Percentiles rank a stretch among this genome's conserved stretches.
phyloP scores from a whole-genome alignment of 208 protist genomes.

The Balamuthia mandrillaris region DNA sequence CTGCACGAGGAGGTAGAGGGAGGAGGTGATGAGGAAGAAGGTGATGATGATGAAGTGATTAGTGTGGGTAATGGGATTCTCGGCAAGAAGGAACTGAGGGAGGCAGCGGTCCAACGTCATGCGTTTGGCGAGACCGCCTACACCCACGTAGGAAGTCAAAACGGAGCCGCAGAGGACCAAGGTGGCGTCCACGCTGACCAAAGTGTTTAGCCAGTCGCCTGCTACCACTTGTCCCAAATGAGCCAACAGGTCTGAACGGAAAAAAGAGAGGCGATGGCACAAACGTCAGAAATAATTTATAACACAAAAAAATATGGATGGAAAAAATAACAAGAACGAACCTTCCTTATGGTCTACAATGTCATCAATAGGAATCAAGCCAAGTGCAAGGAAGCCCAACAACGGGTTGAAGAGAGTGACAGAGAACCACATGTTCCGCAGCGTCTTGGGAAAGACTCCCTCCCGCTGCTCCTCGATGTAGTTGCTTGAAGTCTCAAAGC shows the following conservation, averaged over 20 bases:
- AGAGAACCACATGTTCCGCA: constrained; percentile 78
- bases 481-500: constrained; percentile 83
- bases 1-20: constrained; percentile 60
- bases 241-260: constrained; percentile 45
- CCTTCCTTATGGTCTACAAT: not conserved
- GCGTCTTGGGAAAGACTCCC: constrained; percentile 74
- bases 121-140: constrained; percentile 68
- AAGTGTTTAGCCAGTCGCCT: constrained; percentile 42
- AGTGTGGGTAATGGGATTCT: constrained; percentile 53
- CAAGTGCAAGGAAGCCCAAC: constrained; percentile 56
- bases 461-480: constrained; percentile 80
- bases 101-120: constrained; percentile 75
- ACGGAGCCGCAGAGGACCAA: constrained; percentile 76
- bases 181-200: constrained; percentile 68
- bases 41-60: constrained; percentile 61
- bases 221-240: not conserved
- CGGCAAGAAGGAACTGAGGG: constrained; percentile 54
- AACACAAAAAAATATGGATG: not conserved
- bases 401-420: constrained; percentile 74
- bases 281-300: not conserved
- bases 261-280: not conserved
- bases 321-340: not conserved
- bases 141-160: constrained; percentile 79
- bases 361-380: constrained; percentile 19
- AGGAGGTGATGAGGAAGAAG: constrained; percentile 65